Conservation (phyloP, 192 early-diverging fungal species). For the Gonapodya sp. region DNA sequence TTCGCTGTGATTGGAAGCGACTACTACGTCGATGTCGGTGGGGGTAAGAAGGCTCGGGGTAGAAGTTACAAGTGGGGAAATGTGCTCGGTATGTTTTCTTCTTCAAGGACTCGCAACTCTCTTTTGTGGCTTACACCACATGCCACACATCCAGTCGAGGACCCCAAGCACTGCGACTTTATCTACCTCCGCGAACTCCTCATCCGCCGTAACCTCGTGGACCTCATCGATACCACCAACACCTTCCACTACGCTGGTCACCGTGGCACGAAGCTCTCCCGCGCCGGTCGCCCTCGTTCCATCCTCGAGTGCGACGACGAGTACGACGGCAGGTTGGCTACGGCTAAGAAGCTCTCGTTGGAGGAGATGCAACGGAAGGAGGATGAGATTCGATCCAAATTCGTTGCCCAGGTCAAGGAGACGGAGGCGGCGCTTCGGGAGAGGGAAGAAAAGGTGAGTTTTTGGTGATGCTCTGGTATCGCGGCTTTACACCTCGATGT, state of each 20-base stretch:
- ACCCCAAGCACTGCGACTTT: constrained; percentile 95
- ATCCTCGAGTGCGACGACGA: constrained; percentile 71
- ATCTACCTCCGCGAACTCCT: constrained; percentile 83
- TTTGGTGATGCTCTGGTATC: background rate
- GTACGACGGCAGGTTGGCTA: constrained; percentile 62
- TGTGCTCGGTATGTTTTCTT: constrained; percentile 57
- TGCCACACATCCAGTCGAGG: constrained; percentile 58
- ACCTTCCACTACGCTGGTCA: constrained; percentile 92
- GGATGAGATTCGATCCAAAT: constrained; percentile 57
- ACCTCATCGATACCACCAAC: constrained; percentile 95
- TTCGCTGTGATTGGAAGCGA: constrained; percentile 96
- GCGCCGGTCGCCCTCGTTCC: constrained; percentile 63
- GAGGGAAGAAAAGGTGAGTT: constrained; percentile 30
- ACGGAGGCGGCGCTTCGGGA: constrained; percentile 49
- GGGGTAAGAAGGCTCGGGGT: constrained; percentile 83
- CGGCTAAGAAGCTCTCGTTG: constrained; percentile 44
- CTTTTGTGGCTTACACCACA: constrained; percentile 9
- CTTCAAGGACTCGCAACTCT: background rate
- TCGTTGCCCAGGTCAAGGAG: constrained; percentile 46
- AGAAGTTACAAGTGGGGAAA: constrained; percentile 92
- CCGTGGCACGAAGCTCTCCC: constrained; percentile 82
- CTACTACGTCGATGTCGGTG: constrained; percentile 56
- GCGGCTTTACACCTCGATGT: background rate
- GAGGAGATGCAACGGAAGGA: constrained; percentile 65
- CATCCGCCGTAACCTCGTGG: constrained; percentile 70